A percentile compares a stretch with the other conserved stretches of the same genome.
These are phyloP conservation scores for Ceratocystis diversiconidia DNA, from an alignment of 2,329 filamentous ascomycete species.

Conservation along the genomic window DNA sequence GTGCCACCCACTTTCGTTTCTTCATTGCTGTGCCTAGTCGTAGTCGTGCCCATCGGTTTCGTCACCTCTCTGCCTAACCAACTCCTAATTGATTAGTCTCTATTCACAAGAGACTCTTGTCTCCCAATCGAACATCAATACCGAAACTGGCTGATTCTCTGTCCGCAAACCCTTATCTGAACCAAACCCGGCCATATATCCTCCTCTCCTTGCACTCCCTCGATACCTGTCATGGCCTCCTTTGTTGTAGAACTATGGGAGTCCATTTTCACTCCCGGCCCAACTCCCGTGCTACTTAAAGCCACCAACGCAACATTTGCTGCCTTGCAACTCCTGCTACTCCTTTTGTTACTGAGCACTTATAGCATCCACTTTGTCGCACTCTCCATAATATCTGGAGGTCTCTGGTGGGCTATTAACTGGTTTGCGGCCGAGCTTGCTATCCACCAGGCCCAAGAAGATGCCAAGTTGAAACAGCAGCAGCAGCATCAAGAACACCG, in stretches of 20 bases:
- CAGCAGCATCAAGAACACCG: constrained; percentile 23
- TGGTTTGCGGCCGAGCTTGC: constrained; percentile 71
- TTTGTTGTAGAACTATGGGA: constrained; percentile 70
- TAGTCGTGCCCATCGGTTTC: no score
- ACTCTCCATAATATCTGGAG: constrained; percentile 63
- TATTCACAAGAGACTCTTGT: no score
- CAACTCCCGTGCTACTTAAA: constrained; percentile 73
- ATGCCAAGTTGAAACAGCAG: constrained; percentile 15
- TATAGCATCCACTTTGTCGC: constrained; percentile 79
- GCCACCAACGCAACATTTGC: constrained; percentile 87
- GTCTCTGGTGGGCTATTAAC: constrained; percentile 88
- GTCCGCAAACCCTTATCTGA: not conserved
- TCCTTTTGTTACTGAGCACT: constrained; percentile 63
- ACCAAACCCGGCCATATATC: not conserved
- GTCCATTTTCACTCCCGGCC: constrained; percentile 84
- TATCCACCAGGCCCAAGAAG: constrained; percentile 31
- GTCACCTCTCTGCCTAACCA: no score
- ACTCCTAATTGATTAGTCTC: not conserved
- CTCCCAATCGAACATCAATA: no score
- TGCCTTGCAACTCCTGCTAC: constrained; percentile 64
- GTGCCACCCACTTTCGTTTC: no score
- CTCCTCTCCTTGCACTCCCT: not conserved
- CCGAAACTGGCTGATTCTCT: no score
- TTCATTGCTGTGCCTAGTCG: no score
- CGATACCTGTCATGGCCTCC: constrained; percentile 34